Evolutionary conservation across 352 stramenopile genomes (phyloP), one percentile per base, ranked within the genome.

Genomic region (Globisporangium parvum): DNA sequence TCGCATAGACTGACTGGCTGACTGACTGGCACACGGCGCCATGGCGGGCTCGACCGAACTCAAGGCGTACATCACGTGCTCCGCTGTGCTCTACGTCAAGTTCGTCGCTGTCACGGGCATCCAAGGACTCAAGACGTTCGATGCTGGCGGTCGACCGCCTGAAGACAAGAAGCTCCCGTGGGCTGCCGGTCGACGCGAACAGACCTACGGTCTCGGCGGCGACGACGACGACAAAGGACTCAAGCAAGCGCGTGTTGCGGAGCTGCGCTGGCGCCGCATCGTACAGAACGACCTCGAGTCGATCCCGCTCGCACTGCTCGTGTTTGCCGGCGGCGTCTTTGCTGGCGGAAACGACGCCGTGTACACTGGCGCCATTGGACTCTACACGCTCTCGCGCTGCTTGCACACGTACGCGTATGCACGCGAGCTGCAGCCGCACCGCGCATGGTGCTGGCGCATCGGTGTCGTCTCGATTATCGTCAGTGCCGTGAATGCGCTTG

Each of bases 231-330:
- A 44, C 39, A 44, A 44, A 11, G 39, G 3, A 21, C 66, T 68
- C 21, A 47, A 69, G 12, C 60, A 68, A 39, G 70, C 66, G 51
- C 60, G 71, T 12, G 61, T 67, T 37, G 53, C 69, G 20, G 68
- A 78, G 48, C 61, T 67, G 23, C 76, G 76, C 41, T 87, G 73
- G 71, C 60, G 60, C n/a, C 66, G 63, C 56, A 84, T 87, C 53
- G 58, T 85, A 10, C 55, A 57, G 44, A 87, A 86, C 60, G 77
- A 87, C 59, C 59, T 86, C 41, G 77, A 87, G 60, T 71, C 67
- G n/a, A 77, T 89, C 51, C 79, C 79, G 3, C 51, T 86, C 2
- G 73, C 65, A 48, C 71, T 87, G 20, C 49, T 76, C 28, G 62
- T 85, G 24, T 85, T 85, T 42, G 76, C 58, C 23, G 69, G 53